Evolutionary conservation across 148 eudicot genomes (phyloP), one percentile per base, ranked within the genome.

Genomic region (Simmondsia chinensis): DNA sequence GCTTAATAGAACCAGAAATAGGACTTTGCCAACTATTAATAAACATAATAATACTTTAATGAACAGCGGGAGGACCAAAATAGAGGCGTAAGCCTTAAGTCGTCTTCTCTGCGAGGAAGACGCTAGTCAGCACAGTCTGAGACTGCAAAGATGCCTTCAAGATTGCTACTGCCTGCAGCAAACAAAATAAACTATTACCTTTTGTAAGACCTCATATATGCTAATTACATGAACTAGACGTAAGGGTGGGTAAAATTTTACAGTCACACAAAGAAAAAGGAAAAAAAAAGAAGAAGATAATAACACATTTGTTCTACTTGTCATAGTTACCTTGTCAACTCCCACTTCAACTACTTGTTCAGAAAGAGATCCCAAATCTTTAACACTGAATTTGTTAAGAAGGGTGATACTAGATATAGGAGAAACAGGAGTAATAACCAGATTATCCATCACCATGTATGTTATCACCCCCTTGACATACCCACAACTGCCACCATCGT

Each of bases 111-210:
- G 3, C 18, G n/a, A 39, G 43, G 23, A 39, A 39, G 9, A 39
- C 43, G 20, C 10, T 18, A 10, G 10, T 39, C 9, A 39, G 8
- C 23, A 39, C 43, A 39, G 21, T n/a, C 10, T 19, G 8, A 14
- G 43, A 17, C 43, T 39, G 22, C 43, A 39, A 39, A 23, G 43
- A 39, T 7, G 43, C 43, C 9, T 39, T 39, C 43, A 39, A 14
- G 22, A 39, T 6, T 39, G 43, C 43, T 7, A 39, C 6, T 28
- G 6, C 31, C 31, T 28, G 31, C 6, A 28, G 31, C 6, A 9
- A 9, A 28, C 5, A 28, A 28, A 28, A 28, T 9, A 28, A 9
- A 5, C 31, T 5, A 9, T 28, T 9, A 28, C 5, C 31, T 5
- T 28, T 28, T 28, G n/a, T n/a, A n/a, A n/a, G n/a, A n/a, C n/a